Base-by-base conservation (phyloP, 2,329 filamentous ascomycete species). In the Aureobasidium sp. region DNA sequence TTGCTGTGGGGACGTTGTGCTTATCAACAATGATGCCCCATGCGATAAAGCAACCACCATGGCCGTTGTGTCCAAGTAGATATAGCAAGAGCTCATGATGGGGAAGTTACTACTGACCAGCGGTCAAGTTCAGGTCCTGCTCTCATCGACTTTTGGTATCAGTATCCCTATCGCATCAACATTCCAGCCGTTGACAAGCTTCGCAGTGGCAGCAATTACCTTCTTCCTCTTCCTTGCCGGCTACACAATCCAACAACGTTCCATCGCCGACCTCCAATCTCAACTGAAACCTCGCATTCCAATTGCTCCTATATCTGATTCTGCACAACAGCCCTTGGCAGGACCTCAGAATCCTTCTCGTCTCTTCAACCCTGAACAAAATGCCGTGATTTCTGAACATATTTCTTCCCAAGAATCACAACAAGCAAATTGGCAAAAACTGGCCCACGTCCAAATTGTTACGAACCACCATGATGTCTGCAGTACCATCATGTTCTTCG, bases 191-290 rank as follows among this genome's bases (percentile, higher is more conserved):
- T 55, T 46, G 50, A 46, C 36, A 8, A n/a, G 9, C 15, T 5
- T 12, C 23, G 5, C 64, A 75, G 88, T 96, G 63, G 78, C 90
- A 66, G 73, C 89, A 29, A 96, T 90, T 75, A 96, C 91, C 3
- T 74, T 87, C 41, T 84, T 91, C 5, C 85, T 97, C 29, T 97
- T 97, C 74, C 80, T 96, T 36, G 91, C 89, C 57, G 92, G 92
- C 69, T 96, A 95, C 73, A 83, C 87, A 3, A 82, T 96, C 59
- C 92, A 97, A 70, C 92, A 97, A 74, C 85, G 90, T 68, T 94
- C 90, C 0, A 83, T 96, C 1, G 82, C 82, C 65, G 86, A 60
- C 51, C 59, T 66, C 2, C 62, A 93, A 69, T 79, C 81, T 62
- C 89, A 89, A 20, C 87, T 96, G 69, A 82, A 82, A 67, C 82